Conservation (phyloP, 345 rosid genomes). For the Firmiana major region DNA sequence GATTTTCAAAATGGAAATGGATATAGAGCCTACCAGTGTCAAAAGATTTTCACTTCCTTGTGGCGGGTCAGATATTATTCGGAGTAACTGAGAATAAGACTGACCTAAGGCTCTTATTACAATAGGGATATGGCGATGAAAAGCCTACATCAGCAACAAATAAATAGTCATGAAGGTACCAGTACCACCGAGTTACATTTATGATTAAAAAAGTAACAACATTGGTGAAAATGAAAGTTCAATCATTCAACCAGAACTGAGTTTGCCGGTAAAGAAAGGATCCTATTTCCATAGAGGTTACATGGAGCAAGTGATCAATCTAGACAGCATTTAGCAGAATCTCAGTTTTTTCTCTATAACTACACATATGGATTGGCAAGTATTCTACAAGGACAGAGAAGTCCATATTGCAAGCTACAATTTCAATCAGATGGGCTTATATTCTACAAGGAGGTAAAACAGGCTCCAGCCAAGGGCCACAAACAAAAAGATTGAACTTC, state of each 20-base stretch:
- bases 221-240: neutral
- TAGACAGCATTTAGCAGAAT: conserved; percentile 2
- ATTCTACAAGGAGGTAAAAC: neutral
- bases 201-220: neutral
- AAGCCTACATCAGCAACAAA: conserved; percentile 48
- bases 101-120: conserved; percentile 85
- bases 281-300: conserved; percentile 3
- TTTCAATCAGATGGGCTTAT: neutral
- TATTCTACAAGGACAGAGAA: neutral
- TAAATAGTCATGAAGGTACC: neutral
- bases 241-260: neutral
- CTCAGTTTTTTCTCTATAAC: conserved; percentile 1
- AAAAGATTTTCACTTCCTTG: conserved; percentile 96
- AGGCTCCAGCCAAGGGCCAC: neutral
- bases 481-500: neutral
- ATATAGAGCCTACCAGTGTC: conserved; percentile 52
- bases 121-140: conserved; percentile 88
- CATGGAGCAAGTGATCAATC: neutral
- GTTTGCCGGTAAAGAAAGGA: conserved; percentile 4
- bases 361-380: neutral
- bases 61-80: conserved; percentile 87
- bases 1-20: conserved; percentile 8
- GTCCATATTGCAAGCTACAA: neutral
- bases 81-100: conserved; percentile 71
- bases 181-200: neutral